Base-by-base conservation (phyloP, 2,329 filamentous ascomycete species). In the Leptographium procerum region DNA sequence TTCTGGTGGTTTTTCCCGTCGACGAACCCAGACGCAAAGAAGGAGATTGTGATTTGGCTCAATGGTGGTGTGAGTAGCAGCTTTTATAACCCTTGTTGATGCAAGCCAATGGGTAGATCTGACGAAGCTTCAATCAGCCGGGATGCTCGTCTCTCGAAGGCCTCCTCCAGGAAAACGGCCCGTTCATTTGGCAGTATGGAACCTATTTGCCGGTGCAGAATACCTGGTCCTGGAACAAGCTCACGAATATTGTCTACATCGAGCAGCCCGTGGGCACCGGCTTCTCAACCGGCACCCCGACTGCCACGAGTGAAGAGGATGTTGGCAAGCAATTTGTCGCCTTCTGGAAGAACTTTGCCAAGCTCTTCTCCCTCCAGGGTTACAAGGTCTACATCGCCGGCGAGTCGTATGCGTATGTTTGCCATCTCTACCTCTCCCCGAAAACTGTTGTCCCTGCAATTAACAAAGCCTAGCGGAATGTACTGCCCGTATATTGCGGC, bases 291-390 rank as follows among this genome's bases (percentile, higher is more conserved):
- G 87, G 87, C 16, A 80, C 72, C 0, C 75, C 83, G 4, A 87
- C 79, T 0, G 86, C 86, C 11, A 82, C 75, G 4, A 81, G 79
- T 64, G 84, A 89, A 63, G 78, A 82, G 33, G 86, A 90, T 63
- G 77, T 87, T 1, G 86, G 86, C 0, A 70, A 73, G n/a, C 81
- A 91, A 64, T 90, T 92, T 68, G 75, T 87, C 19, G 86, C 86
- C 55, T 94, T 90, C 72, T 91, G 84, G 78, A 85, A 86, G 72
- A 89, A 89, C 72, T 91, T 90, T 64, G 72, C 89, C 59, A 76
- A 88, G 36, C 84, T 83, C 0, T 91, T 91, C 64, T 75, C 71
- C n/a, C 75, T 89, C 65, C 77, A 87, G 24, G 78, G 79, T 14
- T 82, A 80, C 65, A 87, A 87, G 62, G 78, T 90, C 11, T 92